Evolutionary conservation across 371 early-diverging fungal species (phyloP), one percentile per base, ranked within the genome.

Genomic region (Mortierella sp.): DNA sequence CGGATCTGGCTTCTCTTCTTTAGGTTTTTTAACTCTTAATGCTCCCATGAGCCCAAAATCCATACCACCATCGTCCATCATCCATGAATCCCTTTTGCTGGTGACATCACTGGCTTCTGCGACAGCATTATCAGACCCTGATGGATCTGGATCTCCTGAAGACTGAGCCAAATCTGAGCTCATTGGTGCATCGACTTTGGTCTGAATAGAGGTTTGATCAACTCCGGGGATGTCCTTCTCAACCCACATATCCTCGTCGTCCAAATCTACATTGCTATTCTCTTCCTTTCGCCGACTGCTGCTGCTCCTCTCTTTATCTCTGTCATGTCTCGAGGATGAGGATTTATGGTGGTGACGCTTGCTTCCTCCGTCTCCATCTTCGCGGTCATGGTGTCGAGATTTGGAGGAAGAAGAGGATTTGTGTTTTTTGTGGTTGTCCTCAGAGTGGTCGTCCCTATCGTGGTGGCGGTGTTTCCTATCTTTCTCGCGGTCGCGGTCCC

Each of bases 171-270:
- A 10, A 15, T 9, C 31, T 7, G 31, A n/a, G 0, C 22, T 23
- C 22, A 28, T 1, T 2, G 66, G 5, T 22, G 13, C n/a, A 0
- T 10, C 7, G 15, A 57, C 40, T 9, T 26, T 55, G 8, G 37
- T 12, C 7, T 37, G 54, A 13, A 55, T 12, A 19, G 71, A 56
- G 4, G 56, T 19, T 1, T 58, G 26, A 37, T 62, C 67, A n/a
- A 71, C 59, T 6, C 47, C 71, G 10, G 70, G 32, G 40, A 69
- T 35, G 15, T 76, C 72, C 59, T 76, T 82, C 31, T 82, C 82
- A 32, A 82, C 82, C 82, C 82, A 82, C 82, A 82, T 76, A 29
- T 68, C 72, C 7, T 82, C 82, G 9, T 75, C 82, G 19, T 65
- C 76, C 22, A 68, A 35, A n/a, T 51, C 70, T 49, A 59, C 60